phyloP scores from a whole-genome alignment of 176 grass and related monocot genomes.

The Oryza punctata region DNA sequence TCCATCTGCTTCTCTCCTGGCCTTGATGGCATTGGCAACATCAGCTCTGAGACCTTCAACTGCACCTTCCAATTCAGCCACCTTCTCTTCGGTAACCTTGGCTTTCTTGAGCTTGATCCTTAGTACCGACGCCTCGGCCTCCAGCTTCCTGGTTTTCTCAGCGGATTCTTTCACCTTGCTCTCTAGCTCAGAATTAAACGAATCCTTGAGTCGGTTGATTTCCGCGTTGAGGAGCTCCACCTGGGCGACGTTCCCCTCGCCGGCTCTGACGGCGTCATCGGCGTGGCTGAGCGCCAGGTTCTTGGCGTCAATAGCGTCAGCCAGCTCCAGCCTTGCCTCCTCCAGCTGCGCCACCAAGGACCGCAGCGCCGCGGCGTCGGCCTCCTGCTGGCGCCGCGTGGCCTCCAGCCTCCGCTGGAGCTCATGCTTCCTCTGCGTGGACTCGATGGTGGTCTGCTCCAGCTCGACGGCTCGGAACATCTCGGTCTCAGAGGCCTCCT shows the following conservation, averaged over 20 bases:
- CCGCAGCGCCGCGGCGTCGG: slow-evolving; percentile 33
- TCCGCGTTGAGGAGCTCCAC: slow-evolving; percentile 54
- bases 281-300: slow-evolving; percentile 52
- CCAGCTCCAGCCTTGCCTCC: slow-evolving; percentile 58
- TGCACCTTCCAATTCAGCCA: slow-evolving; percentile 39
- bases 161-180: slow-evolving; percentile 43
- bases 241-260: slow-evolving; percentile 59
- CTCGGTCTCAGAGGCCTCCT: slow-evolving; percentile 53
- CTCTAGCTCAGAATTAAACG: slow-evolving; percentile 46
- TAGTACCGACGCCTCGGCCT: slow-evolving; percentile 18
- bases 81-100: slow-evolving; percentile 45
- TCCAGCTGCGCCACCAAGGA: slow-evolving; percentile 54
- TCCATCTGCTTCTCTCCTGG: slow-evolving; percentile 39
- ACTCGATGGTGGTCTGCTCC: slow-evolving; percentile 62
- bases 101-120: slow-evolving; percentile 48
- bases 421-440: slow-evolving; percentile 62
- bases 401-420: slow-evolving; percentile 59
- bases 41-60: slow-evolving; percentile 47
- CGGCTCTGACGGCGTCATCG: slow-evolving; percentile 47
- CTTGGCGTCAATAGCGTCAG: slow-evolving; percentile 61
- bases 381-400: slow-evolving; percentile 51
- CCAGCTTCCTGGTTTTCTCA: slow-evolving; percentile 44
- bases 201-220: slow-evolving; percentile 45
- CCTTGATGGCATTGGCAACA: slow-evolving; percentile 37
- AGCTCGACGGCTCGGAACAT: slow-evolving; percentile 51